Evolutionary conservation across 768 basidiomycete genomes (phyloP).

Genomic region (Agaricus sinodeliciosus): DNA sequence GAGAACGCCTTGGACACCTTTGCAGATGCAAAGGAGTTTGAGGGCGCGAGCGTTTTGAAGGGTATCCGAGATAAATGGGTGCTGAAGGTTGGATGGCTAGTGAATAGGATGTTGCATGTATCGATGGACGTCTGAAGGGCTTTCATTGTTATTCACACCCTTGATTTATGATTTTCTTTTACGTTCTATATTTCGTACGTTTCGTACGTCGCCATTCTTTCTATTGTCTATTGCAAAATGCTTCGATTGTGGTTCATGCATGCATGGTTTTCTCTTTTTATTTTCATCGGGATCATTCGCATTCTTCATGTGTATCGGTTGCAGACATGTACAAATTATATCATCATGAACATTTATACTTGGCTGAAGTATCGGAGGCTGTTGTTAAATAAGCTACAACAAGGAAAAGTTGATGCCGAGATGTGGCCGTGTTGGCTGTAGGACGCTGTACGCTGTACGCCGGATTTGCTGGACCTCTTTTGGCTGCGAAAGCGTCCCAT

Average conservation of each 20-base stretch:
- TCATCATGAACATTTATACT: not conserved
- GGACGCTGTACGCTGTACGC: constrained; percentile 6
- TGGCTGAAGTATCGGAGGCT: not conserved
- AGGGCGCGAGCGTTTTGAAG: constrained; percentile 31
- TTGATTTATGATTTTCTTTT: not conserved
- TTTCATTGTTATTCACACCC: not conserved
- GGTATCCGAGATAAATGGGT: constrained; percentile 58
- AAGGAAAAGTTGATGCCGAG: constrained; percentile 3
- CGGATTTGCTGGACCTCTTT: not conserved
- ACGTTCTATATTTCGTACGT: not conserved
- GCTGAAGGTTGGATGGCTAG: constrained; percentile 71
- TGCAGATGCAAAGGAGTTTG: constrained; percentile 41
- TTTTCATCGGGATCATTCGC: constrained; percentile 3
- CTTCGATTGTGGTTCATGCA: constrained; percentile 1
- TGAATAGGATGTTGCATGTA: constrained; percentile 38
- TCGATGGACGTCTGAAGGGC: constrained; percentile 27
- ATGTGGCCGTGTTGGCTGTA: not conserved
- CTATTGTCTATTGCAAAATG: not conserved
- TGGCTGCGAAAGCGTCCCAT: constrained; percentile 25
- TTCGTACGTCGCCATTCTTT: not conserved
- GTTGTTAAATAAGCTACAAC: not conserved
- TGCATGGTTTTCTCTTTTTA: not conserved
- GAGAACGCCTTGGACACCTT: constrained; percentile 62
- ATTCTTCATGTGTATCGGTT: constrained; percentile 3
- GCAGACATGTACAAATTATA: constrained; percentile 1